phyloP scores from a whole-genome alignment of 495 filamentous ascomycete genomes.

The Staphylotrichum tortipilum region DNA sequence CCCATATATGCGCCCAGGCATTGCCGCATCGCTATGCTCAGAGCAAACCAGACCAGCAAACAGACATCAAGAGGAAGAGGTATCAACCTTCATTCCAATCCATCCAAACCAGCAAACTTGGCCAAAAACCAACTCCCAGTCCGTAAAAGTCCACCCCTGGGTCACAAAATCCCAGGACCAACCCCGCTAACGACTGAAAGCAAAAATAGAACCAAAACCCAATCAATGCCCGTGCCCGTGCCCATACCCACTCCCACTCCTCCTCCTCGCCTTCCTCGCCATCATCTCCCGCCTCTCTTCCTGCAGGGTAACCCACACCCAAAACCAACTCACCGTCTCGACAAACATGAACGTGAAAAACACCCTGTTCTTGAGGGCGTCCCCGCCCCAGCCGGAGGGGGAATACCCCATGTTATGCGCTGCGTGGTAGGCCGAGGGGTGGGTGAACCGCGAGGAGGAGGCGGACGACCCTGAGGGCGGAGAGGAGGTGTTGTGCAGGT shows the following conservation, averaged over 20 bases:
- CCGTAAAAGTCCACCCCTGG: too few species aligned
- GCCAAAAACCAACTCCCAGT: too few species aligned
- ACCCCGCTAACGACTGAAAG: too few species aligned
- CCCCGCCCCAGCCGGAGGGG: conserved; percentile 33
- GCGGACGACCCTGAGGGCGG: background rate
- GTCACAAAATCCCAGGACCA: too few species aligned
- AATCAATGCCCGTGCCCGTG: background rate
- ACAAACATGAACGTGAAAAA: conserved; percentile 78
- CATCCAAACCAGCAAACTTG: too few species aligned
- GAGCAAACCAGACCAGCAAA: too few species aligned
- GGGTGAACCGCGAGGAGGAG: conserved; percentile 13
- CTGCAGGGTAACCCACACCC: conserved; percentile 55
- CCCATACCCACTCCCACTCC: conserved; percentile 15
- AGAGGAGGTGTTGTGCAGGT: background rate
- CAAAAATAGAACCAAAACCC: background rate
- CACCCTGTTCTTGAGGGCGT: conserved; percentile 64
- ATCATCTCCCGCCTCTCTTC: conserved; percentile 39
- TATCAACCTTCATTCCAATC: too few species aligned
- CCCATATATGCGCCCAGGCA: too few species aligned
- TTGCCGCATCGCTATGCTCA: too few species aligned
- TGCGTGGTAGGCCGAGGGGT: conserved; percentile 20
- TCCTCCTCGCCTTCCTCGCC: conserved; percentile 22
- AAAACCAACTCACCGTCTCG: conserved; percentile 83
- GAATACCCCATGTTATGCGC: conserved; percentile 18
- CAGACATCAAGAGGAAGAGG: too few species aligned